A percentile compares a stretch with the other conserved stretches of the same genome.
phyloP scores from a whole-genome alignment of 2,329 filamentous ascomycete species.

The Talaromyces amestolkiae region DNA sequence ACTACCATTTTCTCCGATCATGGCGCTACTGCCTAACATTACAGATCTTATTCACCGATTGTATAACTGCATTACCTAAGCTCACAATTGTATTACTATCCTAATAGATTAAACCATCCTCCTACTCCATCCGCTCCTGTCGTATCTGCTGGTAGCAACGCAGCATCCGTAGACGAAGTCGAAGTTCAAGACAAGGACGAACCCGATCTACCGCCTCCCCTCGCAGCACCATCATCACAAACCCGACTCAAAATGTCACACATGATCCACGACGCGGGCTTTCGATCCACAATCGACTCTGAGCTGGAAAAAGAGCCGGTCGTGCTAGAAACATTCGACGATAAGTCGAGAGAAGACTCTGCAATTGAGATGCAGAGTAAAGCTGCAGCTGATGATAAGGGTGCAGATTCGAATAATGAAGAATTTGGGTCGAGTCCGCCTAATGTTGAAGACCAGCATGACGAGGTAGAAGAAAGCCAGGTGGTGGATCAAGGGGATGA shows the following conservation, averaged over 20 bases:
- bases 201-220: background rate
- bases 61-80: background rate
- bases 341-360: background rate
- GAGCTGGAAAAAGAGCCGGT: constrained; percentile 23
- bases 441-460: background rate
- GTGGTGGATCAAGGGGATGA: background rate
- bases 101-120: constrained; percentile 10
- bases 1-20: constrained; percentile 7
- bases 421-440: constrained; percentile 23
- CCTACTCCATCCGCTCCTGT: background rate
- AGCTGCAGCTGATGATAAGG: background rate
- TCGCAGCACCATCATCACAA: constrained; percentile 31
- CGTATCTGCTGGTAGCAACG: constrained; percentile 5
- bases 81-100: constrained; percentile 22
- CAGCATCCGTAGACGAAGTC: constrained; percentile 14
- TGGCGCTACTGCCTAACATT: constrained; percentile 27
- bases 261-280: constrained; percentile 51
- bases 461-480: background rate
- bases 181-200: background rate
- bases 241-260: constrained; percentile 43
- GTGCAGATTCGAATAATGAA: constrained; percentile 7
- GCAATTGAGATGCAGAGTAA: background rate
- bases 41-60: constrained; percentile 24
- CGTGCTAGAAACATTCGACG: constrained; percentile 16
- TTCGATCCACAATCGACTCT: constrained; percentile 46